A percentile compares a stretch with the other conserved stretches of the same genome.
These are phyloP conservation scores for Spathaspora arborariae DNA, from an alignment of 805 yeast species.

Conservation along the genomic window DNA sequence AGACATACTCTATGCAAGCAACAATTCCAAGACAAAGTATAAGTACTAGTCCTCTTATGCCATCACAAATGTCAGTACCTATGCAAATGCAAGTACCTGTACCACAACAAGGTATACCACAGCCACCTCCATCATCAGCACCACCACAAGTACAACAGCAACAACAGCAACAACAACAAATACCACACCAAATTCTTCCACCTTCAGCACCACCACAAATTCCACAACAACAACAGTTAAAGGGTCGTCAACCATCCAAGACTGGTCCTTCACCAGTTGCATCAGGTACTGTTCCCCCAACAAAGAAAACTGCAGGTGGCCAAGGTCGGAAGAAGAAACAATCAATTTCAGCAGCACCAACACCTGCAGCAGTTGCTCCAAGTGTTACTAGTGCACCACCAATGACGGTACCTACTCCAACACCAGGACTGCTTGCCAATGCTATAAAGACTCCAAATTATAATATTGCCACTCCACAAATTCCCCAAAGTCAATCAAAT, in stretches of 20 bases:
- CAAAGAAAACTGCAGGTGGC: conserved; percentile 8
- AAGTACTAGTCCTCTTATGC: conserved; percentile 25
- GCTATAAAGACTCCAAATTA: conserved; percentile 40
- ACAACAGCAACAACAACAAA: conserved; percentile 4
- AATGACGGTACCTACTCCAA: conserved; percentile 23
- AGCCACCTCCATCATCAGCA: conserved; percentile 9
- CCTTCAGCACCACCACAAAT: conserved; percentile 5
- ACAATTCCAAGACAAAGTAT: conserved; percentile 7
- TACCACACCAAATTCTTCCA: conserved; percentile 10
- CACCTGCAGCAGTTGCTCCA: neutral
- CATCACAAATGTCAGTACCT: conserved; percentile 14
- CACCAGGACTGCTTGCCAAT: conserved; percentile 37
- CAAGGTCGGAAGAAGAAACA: conserved; percentile 5
- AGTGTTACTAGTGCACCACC: conserved; percentile 17
- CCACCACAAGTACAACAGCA: conserved; percentile 6
- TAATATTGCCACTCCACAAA: conserved; percentile 40
- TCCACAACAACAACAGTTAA: conserved; percentile 6
- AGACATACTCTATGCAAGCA: conserved; percentile 2
- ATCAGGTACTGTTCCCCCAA: neutral
- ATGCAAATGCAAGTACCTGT: conserved; percentile 4
- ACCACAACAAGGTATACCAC: conserved; percentile 8
- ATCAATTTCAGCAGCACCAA: neutral
- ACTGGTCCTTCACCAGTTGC: conserved; percentile 1
- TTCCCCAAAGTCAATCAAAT: conserved; percentile 29
- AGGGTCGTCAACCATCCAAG: conserved; percentile 9